Evolutionary conservation across 805 yeast species (phyloP), one percentile per base, ranked within the genome.

Genomic region (Wickerhamomyces subpelliculosus): DNA sequence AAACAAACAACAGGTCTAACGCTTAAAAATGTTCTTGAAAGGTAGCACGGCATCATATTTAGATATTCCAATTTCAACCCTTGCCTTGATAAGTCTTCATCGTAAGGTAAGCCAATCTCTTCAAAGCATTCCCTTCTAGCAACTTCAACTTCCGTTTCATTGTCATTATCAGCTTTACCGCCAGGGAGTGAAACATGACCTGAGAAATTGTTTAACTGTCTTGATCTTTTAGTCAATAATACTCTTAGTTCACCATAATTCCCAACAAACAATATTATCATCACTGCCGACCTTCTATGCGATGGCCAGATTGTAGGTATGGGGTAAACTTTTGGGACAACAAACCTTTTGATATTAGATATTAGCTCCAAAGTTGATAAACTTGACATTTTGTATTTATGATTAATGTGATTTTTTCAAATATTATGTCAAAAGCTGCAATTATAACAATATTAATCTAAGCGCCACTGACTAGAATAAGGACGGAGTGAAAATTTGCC

Each of bases 181-280:
- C 97, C 97, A 4, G 97, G 97, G 8, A 89, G 66, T 2, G 96
- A 86, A 6, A 84, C 84, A 57, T 89, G 96, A 5, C 97, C 96
- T 0, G 93, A 83, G 61, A 88, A 89, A 37, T 75, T 75, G 35
- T 78, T 67, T 49, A 90, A 65, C 27, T 70, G 66, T 34, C 82
- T 67, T 3, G 94, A 78, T 44, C 97, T 61, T 48, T 83, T 79
- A 1, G 97, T 89, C 36, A 89, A 60, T 4, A 89, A 66, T 24
- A 86, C 94, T 32, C 90, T 61, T 16, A 88, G 60, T 47, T 87
- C 94, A 3, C 90, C 90, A 32, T 65, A 58, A n/a, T 64, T 64
- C 5, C 94, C 94, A 8, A 78, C 54, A 48, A 84, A 88, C 19
- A 89, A 69, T 14, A 88, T 65, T 0, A 87, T 69, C 50, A 88